A percentile compares a stretch with the other conserved stretches of the same genome.
phyloP scores from a whole-genome alignment of 2,329 filamentous ascomycete genomes.

The Emericellopsis cladophorae region DNA sequence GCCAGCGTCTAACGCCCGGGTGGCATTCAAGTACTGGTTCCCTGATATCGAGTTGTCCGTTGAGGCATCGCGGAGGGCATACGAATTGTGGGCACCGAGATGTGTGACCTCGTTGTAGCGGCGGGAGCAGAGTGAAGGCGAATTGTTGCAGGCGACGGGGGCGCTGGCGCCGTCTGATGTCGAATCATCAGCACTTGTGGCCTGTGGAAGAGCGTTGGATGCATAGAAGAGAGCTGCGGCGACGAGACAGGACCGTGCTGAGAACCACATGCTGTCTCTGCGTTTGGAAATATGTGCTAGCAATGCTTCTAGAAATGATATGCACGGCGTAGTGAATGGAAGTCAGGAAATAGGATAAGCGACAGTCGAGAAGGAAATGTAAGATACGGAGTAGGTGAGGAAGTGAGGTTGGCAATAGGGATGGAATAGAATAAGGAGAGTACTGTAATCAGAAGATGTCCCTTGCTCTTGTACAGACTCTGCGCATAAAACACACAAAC shows the following conservation, averaged over 20 bases:
- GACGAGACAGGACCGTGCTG: not conserved
- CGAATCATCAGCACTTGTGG: not conserved
- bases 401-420: no score
- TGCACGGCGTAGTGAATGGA: no score
- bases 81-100: conserved; percentile 63
- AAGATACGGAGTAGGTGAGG: no score
- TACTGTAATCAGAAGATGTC: no score
- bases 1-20: conserved; percentile 56
- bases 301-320: no score
- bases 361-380: no score
- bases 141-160: conserved; percentile 62
- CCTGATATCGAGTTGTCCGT: conserved; percentile 51
- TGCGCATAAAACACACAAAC: no score
- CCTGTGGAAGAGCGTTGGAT: not conserved
- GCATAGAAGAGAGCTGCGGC: not conserved
- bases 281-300: no score
- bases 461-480: no score
- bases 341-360: no score
- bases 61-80: conserved; percentile 54
- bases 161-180: conserved; percentile 1
- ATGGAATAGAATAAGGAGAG: no score
- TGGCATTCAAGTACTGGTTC: conserved; percentile 65
- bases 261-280: not conserved
- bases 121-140: conserved; percentile 56
- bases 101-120: conserved; percentile 67